Conservation (phyloP, 495 filamentous ascomycete species). For the Penicillium crystallinum region DNA sequence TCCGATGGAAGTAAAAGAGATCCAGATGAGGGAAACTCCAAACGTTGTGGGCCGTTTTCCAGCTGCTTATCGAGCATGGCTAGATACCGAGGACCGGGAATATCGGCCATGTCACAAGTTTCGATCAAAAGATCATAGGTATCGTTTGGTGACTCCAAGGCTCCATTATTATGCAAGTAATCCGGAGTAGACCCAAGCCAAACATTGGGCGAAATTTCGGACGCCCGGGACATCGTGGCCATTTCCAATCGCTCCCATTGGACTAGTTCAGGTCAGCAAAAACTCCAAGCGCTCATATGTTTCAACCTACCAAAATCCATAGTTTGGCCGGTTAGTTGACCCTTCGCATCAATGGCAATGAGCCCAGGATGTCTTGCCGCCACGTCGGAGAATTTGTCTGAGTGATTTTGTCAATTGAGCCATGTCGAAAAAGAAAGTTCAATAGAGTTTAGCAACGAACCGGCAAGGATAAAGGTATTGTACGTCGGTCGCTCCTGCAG, state of each 20-base stretch:
- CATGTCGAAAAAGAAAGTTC: neutral
- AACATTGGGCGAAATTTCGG: constrained; percentile 82
- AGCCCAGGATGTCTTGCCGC: constrained; percentile 65
- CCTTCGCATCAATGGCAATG: constrained; percentile 68
- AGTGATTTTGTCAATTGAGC: constrained; percentile 18
- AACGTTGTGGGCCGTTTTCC: constrained; percentile 49
- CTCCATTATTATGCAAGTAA: constrained; percentile 30
- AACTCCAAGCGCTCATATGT: neutral
- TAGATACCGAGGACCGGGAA: constrained; percentile 52
- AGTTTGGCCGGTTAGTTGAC: constrained; percentile 68
- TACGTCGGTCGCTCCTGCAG: constrained; percentile 57
- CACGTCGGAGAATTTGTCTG: constrained; percentile 65
- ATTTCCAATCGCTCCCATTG: constrained; percentile 88
- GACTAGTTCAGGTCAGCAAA: constrained; percentile 35
- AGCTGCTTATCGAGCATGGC: constrained; percentile 56
- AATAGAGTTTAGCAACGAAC: constrained; percentile 38
- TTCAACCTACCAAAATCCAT: constrained; percentile 72
- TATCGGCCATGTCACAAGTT: constrained; percentile 72
- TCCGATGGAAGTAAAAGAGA: constrained; percentile 79
- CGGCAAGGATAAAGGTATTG: constrained; percentile 75
- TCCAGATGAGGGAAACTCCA: constrained; percentile 91
- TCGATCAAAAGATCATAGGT: constrained; percentile 74
- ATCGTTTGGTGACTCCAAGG: constrained; percentile 21
- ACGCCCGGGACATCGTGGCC: constrained; percentile 84
- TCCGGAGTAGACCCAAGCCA: constrained; percentile 90